phyloP scores from a whole-genome alignment of 495 filamentous ascomycete species.

The Pyrenopolyporus hunteri region DNA sequence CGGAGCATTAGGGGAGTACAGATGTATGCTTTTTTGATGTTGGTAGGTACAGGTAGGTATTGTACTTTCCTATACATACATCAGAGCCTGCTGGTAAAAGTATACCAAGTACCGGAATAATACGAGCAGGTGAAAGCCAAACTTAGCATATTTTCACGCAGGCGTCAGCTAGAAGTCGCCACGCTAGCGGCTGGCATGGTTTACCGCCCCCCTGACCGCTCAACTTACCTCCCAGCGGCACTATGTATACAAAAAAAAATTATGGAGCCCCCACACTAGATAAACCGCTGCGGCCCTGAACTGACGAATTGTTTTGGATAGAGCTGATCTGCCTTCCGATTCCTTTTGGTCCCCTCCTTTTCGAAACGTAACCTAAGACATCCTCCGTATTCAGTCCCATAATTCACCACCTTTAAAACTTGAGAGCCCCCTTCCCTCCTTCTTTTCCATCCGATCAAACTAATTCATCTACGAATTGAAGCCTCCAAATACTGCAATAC shows the following conservation, averaged over 20 bases:
- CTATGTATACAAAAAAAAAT: background rate
- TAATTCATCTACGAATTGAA: slow-evolving; percentile 5
- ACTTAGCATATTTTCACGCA: slow-evolving; percentile 7
- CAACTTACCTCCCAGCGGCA: too few relatives aligned
- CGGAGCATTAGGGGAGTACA: too few relatives aligned
- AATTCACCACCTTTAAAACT: slow-evolving; percentile 27
- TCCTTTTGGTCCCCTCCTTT: slow-evolving; percentile 31
- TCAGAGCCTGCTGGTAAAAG: background rate
- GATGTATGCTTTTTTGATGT: too few relatives aligned
- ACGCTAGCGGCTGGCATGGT: slow-evolving; percentile 18
- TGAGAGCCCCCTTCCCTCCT: slow-evolving; percentile 2
- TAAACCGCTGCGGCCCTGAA: slow-evolving; percentile 30
- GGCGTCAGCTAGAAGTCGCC: slow-evolving; percentile 10
- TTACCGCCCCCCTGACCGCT: slow-evolving; percentile 34
- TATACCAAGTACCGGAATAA: background rate
- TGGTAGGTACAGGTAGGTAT: too few relatives aligned
- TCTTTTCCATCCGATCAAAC: background rate
- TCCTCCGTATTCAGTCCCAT: slow-evolving; percentile 32
- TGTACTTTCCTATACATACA: too few relatives aligned
- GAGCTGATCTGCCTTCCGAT: background rate
- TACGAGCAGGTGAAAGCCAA: background rate
- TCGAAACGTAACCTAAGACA: slow-evolving; percentile 43
- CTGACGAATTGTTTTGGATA: slow-evolving; percentile 34
- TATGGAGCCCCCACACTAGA: slow-evolving; percentile 10
- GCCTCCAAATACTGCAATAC: background rate